phyloP scores from a whole-genome alignment of 2,329 filamentous ascomycete species.

The Pseudocercospora vitis region DNA sequence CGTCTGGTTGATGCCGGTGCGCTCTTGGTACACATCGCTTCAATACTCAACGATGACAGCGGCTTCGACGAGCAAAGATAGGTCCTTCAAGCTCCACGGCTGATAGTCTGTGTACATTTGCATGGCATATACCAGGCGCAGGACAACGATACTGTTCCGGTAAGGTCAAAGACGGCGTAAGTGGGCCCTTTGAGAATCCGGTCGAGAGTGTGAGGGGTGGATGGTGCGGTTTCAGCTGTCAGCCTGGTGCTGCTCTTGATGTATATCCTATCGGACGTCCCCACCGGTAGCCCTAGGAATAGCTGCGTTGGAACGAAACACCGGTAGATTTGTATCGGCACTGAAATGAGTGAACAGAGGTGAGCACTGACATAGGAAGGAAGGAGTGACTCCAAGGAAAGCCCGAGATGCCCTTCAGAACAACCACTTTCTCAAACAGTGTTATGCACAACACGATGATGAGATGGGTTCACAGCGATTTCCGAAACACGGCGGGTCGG shows the following conservation, averaged over 20 bases:
- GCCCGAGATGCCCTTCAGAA: constrained; percentile 10
- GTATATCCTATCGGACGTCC: constrained; percentile 22
- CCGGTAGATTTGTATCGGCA: constrained; percentile 5
- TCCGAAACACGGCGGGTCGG: constrained; percentile 32
- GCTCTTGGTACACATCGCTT: constrained; percentile 23
- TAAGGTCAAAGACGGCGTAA: constrained; percentile 5
- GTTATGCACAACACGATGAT: constrained; percentile 17
- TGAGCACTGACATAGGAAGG: constrained; percentile 15
- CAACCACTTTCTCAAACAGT: constrained; percentile 10
- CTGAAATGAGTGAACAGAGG: constrained; percentile 12
- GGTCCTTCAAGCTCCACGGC: constrained; percentile 5
- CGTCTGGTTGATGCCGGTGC: constrained; percentile 13
- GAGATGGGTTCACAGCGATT: constrained; percentile 20
- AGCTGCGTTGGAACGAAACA: constrained; percentile 16
- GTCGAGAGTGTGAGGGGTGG: constrained; percentile 15
- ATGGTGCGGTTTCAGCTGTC: constrained; percentile 20
- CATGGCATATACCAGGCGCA: background rate
- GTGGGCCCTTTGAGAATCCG: background rate
- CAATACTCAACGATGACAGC: constrained; percentile 12
- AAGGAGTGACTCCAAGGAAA: constrained; percentile 14
- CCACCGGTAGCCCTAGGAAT: constrained; percentile 18
- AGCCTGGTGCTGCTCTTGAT: constrained; percentile 20
- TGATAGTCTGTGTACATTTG: constrained; percentile 14
- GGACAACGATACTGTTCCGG: constrained; percentile 16
- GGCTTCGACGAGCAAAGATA: background rate